Base-by-base conservation (phyloP, 305 asterid genomes). In the Fraxinus albicans region DNA sequence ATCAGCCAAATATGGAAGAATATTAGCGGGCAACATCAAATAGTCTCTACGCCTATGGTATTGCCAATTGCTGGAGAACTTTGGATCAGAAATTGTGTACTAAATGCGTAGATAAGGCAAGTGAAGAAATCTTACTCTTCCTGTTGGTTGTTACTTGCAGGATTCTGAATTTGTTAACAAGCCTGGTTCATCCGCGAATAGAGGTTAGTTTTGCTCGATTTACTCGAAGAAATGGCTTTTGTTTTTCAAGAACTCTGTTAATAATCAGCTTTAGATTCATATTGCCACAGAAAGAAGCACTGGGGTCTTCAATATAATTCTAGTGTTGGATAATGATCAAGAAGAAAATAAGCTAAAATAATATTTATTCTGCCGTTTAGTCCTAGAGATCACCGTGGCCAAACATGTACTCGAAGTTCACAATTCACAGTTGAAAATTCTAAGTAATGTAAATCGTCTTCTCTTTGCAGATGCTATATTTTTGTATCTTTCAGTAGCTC, bases 31-130 rank as follows among this genome's bases (percentile, higher is more conserved):
- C 40, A 35, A 81, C 63, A 74, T 25, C 80, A 2, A 10, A 58
- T 25, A 76, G n/a, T 75, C 31, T 81, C 36, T 25, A 80, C 21
- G 47, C 58, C 77, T 58, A 75, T 81, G 84, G 84, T 31, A 81
- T 81, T 75, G 84, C 60, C 19, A 81, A 58, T 76, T 75, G 84
- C 47, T 75, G 84, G 84, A 55, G 73, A 55, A 81, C 65, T 73
- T 75, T 81, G 76, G 84, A 81, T 1, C 29, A 34, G 42, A 58
- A 36, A 31, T n/a, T 73, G 35, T 81, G 84, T 75, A 23, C 73
- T 9, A 15, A 35, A 12, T 75, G 84, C 44, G 80, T 81, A 6
- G n/a, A 13, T 36, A 74, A 75, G 9, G 84, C 80, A 81, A 81
- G 80, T 63, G 38, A 34, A 75, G 12, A 73, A 47, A 70, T 81